Conservation (phyloP, 2,329 filamentous ascomycete genomes). For the Pseudogymnoascus pannorum region DNA sequence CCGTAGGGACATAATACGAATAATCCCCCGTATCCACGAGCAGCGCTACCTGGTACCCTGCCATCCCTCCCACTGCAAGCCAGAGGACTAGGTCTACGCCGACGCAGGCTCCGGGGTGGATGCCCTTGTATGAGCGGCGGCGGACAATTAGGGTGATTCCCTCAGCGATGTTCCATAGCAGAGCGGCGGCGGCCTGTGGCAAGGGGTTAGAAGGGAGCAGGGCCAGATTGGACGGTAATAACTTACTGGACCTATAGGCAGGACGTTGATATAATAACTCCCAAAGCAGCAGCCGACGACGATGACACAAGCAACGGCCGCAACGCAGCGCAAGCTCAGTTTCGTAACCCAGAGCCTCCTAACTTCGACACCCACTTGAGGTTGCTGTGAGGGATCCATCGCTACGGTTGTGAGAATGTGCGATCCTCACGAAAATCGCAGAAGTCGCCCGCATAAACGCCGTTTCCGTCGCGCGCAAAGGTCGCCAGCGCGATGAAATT, state of each 20-base stretch:
- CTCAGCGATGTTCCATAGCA: background rate
- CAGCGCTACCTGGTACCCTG: background rate
- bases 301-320: background rate
- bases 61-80: background rate
- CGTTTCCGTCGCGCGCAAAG: too few relatives aligned
- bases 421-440: too few relatives aligned
- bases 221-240: too few relatives aligned
- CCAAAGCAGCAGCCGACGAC: background rate
- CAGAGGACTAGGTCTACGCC: background rate
- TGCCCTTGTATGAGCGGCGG: background rate
- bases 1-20: too few relatives aligned
- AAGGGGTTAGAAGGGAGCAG: background rate
- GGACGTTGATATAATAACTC: too few relatives aligned
- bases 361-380: too few relatives aligned
- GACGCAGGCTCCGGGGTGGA: background rate
- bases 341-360: background rate
- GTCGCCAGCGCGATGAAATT: too few relatives aligned
- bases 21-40: too few relatives aligned
- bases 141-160: background rate
- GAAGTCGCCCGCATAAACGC: too few relatives aligned
- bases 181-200: background rate
- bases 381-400: too few relatives aligned
- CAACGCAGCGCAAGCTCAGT: background rate
- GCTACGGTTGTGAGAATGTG: too few relatives aligned
- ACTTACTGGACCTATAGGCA: background rate